Evolutionary conservation across 208 protist genomes (phyloP), one percentile per base, ranked within the genome.

Genomic region (Leishmania aethiopica): DNA sequence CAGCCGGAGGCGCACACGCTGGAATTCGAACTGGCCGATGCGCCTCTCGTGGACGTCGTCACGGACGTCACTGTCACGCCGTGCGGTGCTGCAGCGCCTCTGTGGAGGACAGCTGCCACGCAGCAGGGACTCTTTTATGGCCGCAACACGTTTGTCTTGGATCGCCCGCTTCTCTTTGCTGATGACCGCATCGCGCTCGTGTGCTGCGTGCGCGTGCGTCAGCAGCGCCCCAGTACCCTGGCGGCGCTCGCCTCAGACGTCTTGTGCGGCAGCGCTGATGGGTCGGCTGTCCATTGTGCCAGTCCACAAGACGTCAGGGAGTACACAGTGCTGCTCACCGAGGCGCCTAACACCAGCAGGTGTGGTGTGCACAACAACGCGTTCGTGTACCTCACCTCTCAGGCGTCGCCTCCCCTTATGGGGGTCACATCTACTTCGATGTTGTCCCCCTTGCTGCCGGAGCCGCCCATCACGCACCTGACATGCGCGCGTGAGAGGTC

Each of bases 101-200:
- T 73, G 49, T 66, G 57, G 76, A 42, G 8, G 40, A 4, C 73
- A 13, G 13, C 51, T 25, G 55, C 35, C 11, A 42, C 25, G 37
- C 73, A 78, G 53, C n/a, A 60, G 0, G 86, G 79, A 3, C 80
- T 84, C 32, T 89, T 89, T 67, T 84, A 77, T 70, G 83, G 86
- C 11, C 74, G 70, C 5, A 83, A 87, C 77, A 70, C 77, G 11
- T 89, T 89, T 73, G 13, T 77, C 25, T 77, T 87, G 10, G 77
- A 84, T 7, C 49, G 5, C 3, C 79, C 78, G 5, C 83, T 86
- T 35, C 67, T 70, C 2, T 75, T 83, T 47, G 66, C 42, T 55
- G 5, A 51, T 37, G 80, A 74, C 32, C 0, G 17, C 22, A 74
- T 69, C 3, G 37, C 47, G 28, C 42, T 81, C 6, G 32, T 45